Evolutionary conservation across 176 grass and related monocot genomes (phyloP).

Genomic region (Aegilops sharonensis): DNA sequence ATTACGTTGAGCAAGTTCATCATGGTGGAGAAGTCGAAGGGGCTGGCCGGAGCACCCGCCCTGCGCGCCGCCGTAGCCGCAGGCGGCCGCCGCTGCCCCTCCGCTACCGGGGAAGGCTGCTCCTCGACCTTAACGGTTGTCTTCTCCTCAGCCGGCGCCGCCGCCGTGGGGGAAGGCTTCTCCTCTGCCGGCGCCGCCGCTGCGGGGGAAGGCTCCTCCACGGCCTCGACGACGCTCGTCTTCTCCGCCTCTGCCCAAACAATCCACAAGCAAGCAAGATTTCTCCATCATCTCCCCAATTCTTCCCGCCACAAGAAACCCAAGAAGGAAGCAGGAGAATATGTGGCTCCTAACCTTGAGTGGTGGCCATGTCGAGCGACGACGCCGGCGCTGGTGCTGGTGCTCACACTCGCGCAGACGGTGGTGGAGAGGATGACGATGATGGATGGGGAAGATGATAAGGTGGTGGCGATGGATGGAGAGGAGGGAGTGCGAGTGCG

Average conservation of each 20-base stretch:
- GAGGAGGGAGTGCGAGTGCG: constrained; percentile 28
- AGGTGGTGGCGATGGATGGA: constrained; percentile 35
- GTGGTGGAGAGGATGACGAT: neutral
- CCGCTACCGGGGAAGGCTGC: constrained; percentile 16
- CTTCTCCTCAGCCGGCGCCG: constrained; percentile 31
- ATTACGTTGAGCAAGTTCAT: constrained; percentile 84
- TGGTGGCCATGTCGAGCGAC: constrained; percentile 31
- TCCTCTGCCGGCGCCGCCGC: constrained; percentile 10
- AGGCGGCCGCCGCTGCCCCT: neutral
- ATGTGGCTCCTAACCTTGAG: neutral
- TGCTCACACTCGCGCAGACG: neutral
- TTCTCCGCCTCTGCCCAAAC: constrained; percentile 49
- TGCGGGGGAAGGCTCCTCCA: constrained; percentile 23
- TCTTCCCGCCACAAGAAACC: neutral
- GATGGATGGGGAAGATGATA: constrained; percentile 28
- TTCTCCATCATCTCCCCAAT: too few relatives aligned
- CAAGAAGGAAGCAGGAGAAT: neutral
- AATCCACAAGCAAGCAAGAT: neutral
- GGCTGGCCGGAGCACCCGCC: constrained; percentile 43
- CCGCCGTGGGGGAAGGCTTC: constrained; percentile 29
- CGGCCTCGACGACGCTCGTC: constrained; percentile 36
- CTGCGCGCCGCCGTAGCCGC: neutral
- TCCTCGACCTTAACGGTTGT: constrained; percentile 42
- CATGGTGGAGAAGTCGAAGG: constrained; percentile 94
- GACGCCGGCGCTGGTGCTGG: neutral